These are phyloP conservation scores for Lasiodiplodia theobromae DNA, from an alignment of 2,329 filamentous ascomycete genomes.

Conservation along the genomic window DNA sequence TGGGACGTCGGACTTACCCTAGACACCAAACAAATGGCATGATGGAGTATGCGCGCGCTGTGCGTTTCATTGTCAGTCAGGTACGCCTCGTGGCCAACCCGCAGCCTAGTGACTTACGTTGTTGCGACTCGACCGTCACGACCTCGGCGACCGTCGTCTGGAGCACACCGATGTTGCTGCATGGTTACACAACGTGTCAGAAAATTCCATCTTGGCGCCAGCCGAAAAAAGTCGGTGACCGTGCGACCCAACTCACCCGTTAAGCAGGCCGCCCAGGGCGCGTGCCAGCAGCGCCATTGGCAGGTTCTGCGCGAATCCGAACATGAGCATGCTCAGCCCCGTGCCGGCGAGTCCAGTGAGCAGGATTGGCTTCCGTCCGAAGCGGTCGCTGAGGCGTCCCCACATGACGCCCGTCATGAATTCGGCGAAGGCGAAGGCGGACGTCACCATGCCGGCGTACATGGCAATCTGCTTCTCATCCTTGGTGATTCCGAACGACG, in stretches of 20 bases:
- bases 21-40: constrained; percentile 99
- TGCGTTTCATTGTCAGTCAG: constrained; percentile 48
- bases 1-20: constrained; percentile 62
- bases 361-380: constrained; percentile 92
- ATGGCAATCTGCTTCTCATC: constrained; percentile 82
- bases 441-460: constrained; percentile 95
- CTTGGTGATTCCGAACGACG: constrained; percentile 85
- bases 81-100: constrained; percentile 28
- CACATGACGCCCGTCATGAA: constrained; percentile 92
- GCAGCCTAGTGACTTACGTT: constrained; percentile 66
- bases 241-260: constrained; percentile 69
- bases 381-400: constrained; percentile 88
- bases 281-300: constrained; percentile 85
- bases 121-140: constrained; percentile 90
- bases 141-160: constrained; percentile 96
- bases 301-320: constrained; percentile 87
- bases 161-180: constrained; percentile 88
- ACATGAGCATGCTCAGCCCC: constrained; percentile 88
- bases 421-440: constrained; percentile 93
- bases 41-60: constrained; percentile 87
- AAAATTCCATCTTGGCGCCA: constrained; percentile 20
- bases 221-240: constrained; percentile 27
- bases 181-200: constrained; percentile 38
- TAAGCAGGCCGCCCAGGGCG: constrained; percentile 87
- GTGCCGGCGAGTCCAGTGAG: constrained; percentile 90